Evolutionary conservation across 2,329 filamentous ascomycete genomes (phyloP).

Genomic region (Lachnellula occidentalis): DNA sequence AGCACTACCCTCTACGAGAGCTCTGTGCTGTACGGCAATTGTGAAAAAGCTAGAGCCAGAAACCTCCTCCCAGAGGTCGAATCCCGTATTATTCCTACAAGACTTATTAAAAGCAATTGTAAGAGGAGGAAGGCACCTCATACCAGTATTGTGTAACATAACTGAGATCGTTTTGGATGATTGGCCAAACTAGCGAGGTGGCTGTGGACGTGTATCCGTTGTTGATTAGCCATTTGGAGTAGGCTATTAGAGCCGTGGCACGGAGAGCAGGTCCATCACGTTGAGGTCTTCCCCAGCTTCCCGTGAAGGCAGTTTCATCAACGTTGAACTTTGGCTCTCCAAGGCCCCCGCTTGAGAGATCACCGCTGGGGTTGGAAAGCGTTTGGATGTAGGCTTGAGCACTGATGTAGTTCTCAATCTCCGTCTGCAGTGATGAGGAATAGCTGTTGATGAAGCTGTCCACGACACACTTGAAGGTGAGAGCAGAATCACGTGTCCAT

Average conservation of each 20-base stretch:
- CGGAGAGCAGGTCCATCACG: constrained; percentile 73
- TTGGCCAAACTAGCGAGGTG: constrained; percentile 58
- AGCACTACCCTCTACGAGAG: constrained; percentile 60
- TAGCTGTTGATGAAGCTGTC: constrained; percentile 58
- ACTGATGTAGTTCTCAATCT: constrained; percentile 63
- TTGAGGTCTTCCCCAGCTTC: constrained; percentile 70
- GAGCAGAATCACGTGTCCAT: constrained; percentile 70
- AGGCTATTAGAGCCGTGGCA: constrained; percentile 66
- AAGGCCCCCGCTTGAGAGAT: constrained; percentile 44
- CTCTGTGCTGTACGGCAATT: constrained; percentile 60
- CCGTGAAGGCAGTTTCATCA: constrained; percentile 58
- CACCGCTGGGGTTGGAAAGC: constrained; percentile 50
- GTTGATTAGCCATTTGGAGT: constrained; percentile 64
- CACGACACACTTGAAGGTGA: constrained; percentile 63
- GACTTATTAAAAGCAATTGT: neutral
- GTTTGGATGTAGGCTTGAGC: constrained; percentile 55
- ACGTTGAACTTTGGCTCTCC: constrained; percentile 71
- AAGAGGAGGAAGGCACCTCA: neutral
- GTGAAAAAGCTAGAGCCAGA: constrained; percentile 77
- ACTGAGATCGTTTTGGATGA: constrained; percentile 68
- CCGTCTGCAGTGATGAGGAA: constrained; percentile 38
- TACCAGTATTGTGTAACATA: constrained; percentile 70
- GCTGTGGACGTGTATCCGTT: constrained; percentile 48
- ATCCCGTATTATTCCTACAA: constrained; percentile 46
- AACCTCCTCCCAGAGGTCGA: constrained; percentile 82